Conservation (phyloP, 148 eudicot species). For the Nepenthes mirabilis region DNA sequence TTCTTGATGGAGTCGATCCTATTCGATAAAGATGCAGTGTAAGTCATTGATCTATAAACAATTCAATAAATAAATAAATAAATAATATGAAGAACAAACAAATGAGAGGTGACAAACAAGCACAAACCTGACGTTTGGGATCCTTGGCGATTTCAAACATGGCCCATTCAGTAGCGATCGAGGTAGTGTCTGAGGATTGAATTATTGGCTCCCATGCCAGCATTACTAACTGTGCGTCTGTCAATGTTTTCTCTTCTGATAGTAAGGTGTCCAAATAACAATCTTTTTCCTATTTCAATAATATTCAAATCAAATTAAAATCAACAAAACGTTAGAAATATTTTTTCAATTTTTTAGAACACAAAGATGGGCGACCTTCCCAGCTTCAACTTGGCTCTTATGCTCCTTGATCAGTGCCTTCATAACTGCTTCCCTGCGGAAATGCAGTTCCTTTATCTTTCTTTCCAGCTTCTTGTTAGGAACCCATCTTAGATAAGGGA, state of each 20-base stretch:
- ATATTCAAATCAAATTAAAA: neutral
- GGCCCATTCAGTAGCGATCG: slow-evolving; percentile 82
- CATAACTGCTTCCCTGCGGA: slow-evolving; percentile 60
- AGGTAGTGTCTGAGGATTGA: slow-evolving; percentile 73
- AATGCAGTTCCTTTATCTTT: slow-evolving; percentile 31
- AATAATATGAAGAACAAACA: neutral
- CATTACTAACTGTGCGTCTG: slow-evolving; percentile 58
- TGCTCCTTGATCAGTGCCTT: slow-evolving; percentile 52
- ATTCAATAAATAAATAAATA: neutral
- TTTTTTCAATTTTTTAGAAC: neutral
- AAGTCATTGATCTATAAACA: too few relatives aligned
- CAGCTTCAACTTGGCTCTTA: slow-evolving; percentile 19
- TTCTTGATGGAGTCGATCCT: slow-evolving; percentile 52
- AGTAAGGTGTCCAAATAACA: slow-evolving; percentile 52
- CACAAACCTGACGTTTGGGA: slow-evolving; percentile 52
- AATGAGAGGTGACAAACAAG: neutral
- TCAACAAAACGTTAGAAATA: too few relatives aligned
- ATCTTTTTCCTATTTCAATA: slow-evolving; percentile 25
- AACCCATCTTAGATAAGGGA: slow-evolving; percentile 71
- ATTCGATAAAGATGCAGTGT: neutral
- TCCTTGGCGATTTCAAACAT: slow-evolving; percentile 74
- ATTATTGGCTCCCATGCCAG: slow-evolving; percentile 77
- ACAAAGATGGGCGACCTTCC: slow-evolving; percentile 24
- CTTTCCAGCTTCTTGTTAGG: slow-evolving; percentile 48
- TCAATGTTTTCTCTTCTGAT: slow-evolving; percentile 38